Evolutionary conservation across 1,139 yeast genomes (phyloP).

Genomic region (Magnusiomyces suaveolens): DNA sequence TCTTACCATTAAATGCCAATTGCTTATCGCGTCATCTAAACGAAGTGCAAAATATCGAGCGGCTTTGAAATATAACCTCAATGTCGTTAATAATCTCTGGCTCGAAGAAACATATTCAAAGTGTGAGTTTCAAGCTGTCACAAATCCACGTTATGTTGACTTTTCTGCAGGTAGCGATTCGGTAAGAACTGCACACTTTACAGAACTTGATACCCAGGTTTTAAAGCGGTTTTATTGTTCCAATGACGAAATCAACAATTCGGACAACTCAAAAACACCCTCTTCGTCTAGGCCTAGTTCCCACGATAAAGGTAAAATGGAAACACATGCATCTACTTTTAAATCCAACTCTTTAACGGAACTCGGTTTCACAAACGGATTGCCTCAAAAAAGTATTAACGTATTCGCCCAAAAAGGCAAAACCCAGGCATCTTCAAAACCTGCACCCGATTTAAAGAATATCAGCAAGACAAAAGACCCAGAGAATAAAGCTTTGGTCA

Average conservation of each 20-base stretch:
- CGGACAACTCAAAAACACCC: constrained; percentile 10
- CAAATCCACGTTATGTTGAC: constrained; percentile 39
- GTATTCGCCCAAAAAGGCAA: too few species aligned
- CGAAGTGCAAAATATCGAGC: constrained; percentile 68
- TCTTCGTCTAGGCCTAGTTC: too few species aligned
- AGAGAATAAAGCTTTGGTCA: too few species aligned
- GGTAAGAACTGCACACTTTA: constrained; percentile 44
- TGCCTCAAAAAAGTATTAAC: not conserved
- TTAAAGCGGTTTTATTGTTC: constrained; percentile 37
- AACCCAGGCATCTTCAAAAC: not conserved
- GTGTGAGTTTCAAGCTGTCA: constrained; percentile 46
- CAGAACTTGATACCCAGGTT: constrained; percentile 38
- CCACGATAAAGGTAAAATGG: too few species aligned
- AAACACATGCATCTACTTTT: too few species aligned
- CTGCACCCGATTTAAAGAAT: too few species aligned
- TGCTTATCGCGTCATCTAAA: constrained; percentile 59
- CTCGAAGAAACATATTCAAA: constrained; percentile 66
- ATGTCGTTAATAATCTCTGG: constrained; percentile 76
- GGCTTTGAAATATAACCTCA: constrained; percentile 53
- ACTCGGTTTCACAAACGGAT: too few species aligned
- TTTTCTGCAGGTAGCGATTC: constrained; percentile 38
- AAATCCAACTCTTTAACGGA: too few species aligned
- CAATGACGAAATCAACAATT: not conserved
- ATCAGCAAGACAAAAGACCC: too few species aligned
- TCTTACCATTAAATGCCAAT: constrained; percentile 41